These are phyloP conservation scores for Saturnispora halmiae DNA, from an alignment of 805 yeast genomes.

Conservation along the genomic window DNA sequence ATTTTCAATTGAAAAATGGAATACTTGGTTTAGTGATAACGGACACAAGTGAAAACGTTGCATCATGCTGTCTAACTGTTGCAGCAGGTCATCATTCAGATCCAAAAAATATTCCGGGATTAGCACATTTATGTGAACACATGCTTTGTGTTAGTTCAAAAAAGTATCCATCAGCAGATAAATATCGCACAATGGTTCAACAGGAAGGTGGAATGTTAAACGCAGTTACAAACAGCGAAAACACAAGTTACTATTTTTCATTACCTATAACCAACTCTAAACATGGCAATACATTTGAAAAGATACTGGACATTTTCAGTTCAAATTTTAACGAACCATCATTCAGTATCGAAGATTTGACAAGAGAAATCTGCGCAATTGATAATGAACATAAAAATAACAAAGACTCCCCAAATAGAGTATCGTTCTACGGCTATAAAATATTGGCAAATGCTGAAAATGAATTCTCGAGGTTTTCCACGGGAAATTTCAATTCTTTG, in stretches of 20 bases:
- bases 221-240: slow-evolving; percentile 63
- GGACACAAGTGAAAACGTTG: slow-evolving; percentile 57
- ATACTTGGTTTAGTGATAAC: slow-evolving; percentile 59
- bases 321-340: slow-evolving; percentile 43
- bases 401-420: slow-evolving; percentile 33
- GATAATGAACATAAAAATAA: slow-evolving; percentile 63
- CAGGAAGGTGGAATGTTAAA: slow-evolving; percentile 49
- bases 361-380: slow-evolving; percentile 49
- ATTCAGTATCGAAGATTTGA: slow-evolving; percentile 35
- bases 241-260: slow-evolving; percentile 55
- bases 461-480: slow-evolving; percentile 53
- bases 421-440: slow-evolving; percentile 51
- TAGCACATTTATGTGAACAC: slow-evolving; percentile 90
- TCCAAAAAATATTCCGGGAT: slow-evolving; percentile 59
- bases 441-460: slow-evolving; percentile 38
- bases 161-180: slow-evolving; percentile 39
- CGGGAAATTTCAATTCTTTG: slow-evolving; percentile 53
- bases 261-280: slow-evolving; percentile 34
- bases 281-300: slow-evolving; percentile 33
- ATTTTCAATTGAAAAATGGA: slow-evolving; percentile 56
- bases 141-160: slow-evolving; percentile 51
- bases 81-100: slow-evolving; percentile 78
- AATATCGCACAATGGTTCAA: slow-evolving; percentile 36
- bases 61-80: slow-evolving; percentile 66
- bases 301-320: slow-evolving; percentile 40